Base-by-base conservation (phyloP, 495 filamentous ascomycete species). In the Annulohypoxylon stygium region DNA sequence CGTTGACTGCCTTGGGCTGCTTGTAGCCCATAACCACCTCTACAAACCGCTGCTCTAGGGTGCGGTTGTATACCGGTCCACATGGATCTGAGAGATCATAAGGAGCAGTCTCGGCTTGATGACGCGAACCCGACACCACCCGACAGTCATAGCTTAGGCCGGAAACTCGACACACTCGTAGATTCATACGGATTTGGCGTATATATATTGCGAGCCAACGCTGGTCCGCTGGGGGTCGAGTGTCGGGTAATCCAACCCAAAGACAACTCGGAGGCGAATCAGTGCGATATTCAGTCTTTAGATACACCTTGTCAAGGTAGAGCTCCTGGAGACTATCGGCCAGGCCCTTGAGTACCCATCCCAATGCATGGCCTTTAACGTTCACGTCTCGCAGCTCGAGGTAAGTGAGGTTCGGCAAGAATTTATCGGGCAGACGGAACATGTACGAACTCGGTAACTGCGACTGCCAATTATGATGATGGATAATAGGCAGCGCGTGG, bases 381-480 rank as follows among this genome's bases (percentile, higher is more conserved):
- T 76, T 67, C 20, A 76, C 65, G n/a, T 74, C 68, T 57, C 67
- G 73, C 25, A 78, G 65, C 33, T 78, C 76, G 2, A 78, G 59
- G 47, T 39, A 74, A 4, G 71, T 63, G n/a, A 78, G 65, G 61
- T 72, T 61, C 18, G 62, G 65, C 4, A 74, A 61, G 14, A 65
- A 53, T 7, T 70, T 65, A 20, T 64, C 65, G 12, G 74, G 67
- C 11, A 74, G 61, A 36, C 55, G 65, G 18, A 39, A 47, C 5
- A 30, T 30, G 20, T 23, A 23, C 20, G 20, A 23, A 23, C 20
- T 23, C 20, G 20, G 20, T 23, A 23, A 23, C 20, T 23, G 20
- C 20, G 30, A 6, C 30, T 30, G 3, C 30, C 30, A 30, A 6
- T 30, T 30, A 30, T 6, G 5, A 6, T 30, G 3, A 6, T 30